Evolutionary conservation across 2,329 filamentous ascomycete species (phyloP).

Genomic region (Cordyceps militaris): DNA sequence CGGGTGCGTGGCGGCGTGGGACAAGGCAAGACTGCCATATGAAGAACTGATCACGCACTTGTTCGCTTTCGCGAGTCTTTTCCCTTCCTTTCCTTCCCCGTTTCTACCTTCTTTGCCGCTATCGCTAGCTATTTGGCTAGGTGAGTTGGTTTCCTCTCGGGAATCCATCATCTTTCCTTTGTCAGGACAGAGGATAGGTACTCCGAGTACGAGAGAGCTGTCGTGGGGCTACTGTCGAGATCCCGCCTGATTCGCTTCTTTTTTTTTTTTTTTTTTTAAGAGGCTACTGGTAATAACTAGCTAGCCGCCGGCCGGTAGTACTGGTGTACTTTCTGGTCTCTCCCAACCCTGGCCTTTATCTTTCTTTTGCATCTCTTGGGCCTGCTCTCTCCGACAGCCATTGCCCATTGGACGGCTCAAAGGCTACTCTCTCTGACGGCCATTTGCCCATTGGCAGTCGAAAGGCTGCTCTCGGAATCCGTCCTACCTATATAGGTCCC

Average conservation of each 20-base stretch:
- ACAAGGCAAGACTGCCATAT: background rate
- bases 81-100: background rate
- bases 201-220: background rate
- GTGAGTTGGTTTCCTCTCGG: background rate
- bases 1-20: background rate
- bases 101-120: background rate
- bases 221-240: background rate
- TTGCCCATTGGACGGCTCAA: background rate
- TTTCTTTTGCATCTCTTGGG: background rate
- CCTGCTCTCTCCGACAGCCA: background rate
- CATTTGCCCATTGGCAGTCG: background rate
- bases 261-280: background rate
- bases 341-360: background rate
- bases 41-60: slow-evolving; percentile 6
- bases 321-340: background rate
- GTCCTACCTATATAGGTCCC: background rate
- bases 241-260: background rate
- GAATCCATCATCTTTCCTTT: background rate
- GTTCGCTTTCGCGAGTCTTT: background rate
- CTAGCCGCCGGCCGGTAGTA: no score
- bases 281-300: background rate
- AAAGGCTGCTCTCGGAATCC: background rate
- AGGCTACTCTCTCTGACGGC: background rate
- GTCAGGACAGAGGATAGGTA: background rate
- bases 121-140: background rate